These are phyloP conservation scores for Austroboletus festivus DNA, from an alignment of 768 basidiomycete genomes.

Conservation along the genomic window DNA sequence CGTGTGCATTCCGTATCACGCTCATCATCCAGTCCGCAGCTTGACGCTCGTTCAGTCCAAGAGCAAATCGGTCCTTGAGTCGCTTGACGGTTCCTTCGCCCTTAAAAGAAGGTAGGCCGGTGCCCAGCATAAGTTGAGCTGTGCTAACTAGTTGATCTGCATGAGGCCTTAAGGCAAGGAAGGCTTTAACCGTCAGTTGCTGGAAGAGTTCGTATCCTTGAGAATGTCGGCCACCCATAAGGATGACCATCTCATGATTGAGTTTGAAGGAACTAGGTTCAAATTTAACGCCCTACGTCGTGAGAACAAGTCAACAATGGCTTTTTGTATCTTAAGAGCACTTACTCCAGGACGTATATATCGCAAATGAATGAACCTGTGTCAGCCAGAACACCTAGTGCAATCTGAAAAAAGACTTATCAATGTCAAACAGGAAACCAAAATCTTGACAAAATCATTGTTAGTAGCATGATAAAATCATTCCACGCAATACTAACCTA, in stretches of 20 bases:
- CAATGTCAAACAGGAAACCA: conserved; percentile 97
- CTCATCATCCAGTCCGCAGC: conserved; percentile 94
- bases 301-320: conserved; percentile 6
- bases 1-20: conserved; percentile 87
- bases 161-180: conserved; percentile 93
- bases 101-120: conserved; percentile 94
- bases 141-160: conserved; percentile 87
- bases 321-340: conserved; percentile 1
- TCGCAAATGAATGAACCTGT: conserved; percentile 18
- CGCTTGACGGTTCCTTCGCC: conserved; percentile 90
- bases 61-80: conserved; percentile 81
- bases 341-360: conserved; percentile 60
- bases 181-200: conserved; percentile 91
- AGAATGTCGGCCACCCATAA: conserved; percentile 95
- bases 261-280: conserved; percentile 98
- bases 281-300: conserved; percentile 88
- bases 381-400: conserved; percentile 25
- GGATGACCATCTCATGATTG: conserved; percentile 95
- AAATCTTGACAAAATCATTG: conserved; percentile 57
- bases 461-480: conserved; percentile 6
- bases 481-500: conserved; percentile 56
- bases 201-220: conserved; percentile 95
- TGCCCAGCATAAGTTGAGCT: conserved; percentile 91
- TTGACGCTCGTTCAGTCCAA: conserved; percentile 78
- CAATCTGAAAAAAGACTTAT: conserved; percentile 52